Evolutionary conservation across 169 alveolate species (phyloP).

Genomic region (Plasmodium falciparum): DNA sequence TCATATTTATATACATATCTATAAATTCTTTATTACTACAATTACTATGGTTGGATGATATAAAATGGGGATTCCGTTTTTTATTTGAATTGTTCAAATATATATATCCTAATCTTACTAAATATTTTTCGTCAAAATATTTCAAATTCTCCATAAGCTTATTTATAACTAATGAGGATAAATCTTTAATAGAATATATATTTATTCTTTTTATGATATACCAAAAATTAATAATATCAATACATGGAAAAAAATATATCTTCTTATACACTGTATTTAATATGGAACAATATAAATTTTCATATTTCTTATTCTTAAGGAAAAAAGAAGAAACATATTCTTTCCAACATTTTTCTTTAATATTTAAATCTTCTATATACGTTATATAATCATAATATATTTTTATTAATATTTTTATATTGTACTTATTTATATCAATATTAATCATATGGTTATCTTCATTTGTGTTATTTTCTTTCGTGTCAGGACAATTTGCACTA

Average conservation of each 20-base stretch:
- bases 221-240: constrained; percentile 53
- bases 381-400: constrained; percentile 36
- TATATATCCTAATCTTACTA: constrained; percentile 56
- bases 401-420: constrained; percentile 10
- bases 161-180: constrained; percentile 36
- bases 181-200: constrained; percentile 19
- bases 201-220: constrained; percentile 49
- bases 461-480: not conserved
- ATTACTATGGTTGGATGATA: constrained; percentile 10
- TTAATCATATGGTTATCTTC: not conserved
- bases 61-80: constrained; percentile 14
- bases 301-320: constrained; percentile 10
- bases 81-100: constrained; percentile 53
- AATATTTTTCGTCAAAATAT: constrained; percentile 30
- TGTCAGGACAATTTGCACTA: not conserved
- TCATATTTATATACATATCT: constrained; percentile 45
- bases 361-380: constrained; percentile 43
- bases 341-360: constrained; percentile 49
- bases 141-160: constrained; percentile 27
- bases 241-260: constrained; percentile 51
- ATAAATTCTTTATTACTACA: constrained; percentile 22
- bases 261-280: constrained; percentile 46
- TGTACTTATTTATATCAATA: constrained; percentile 1
- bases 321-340: constrained; percentile 24
- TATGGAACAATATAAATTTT: constrained; percentile 14